Conservation (phyloP, 2,329 filamentous ascomycete species). For the Penicillium sp. region DNA sequence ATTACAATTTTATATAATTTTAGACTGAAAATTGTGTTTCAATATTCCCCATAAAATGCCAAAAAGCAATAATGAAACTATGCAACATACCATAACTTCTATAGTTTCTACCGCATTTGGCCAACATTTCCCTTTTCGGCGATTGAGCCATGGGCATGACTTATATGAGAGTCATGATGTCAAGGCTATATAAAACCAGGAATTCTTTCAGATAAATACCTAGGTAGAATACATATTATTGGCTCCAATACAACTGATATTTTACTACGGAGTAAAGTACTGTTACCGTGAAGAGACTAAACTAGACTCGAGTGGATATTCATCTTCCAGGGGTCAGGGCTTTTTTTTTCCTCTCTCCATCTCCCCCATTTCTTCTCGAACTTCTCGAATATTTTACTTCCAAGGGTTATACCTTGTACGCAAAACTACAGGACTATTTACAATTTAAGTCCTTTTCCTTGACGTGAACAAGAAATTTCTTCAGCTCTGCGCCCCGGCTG, state of each 20-base stretch:
- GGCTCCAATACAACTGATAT: neutral
- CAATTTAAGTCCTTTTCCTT: constrained; percentile 8
- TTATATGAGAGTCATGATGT: constrained; percentile 20
- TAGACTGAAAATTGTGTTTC: neutral
- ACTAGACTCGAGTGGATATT: constrained; percentile 25
- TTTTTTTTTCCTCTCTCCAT: constrained; percentile 5
- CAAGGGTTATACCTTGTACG: constrained; percentile 3
- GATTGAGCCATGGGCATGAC: neutral
- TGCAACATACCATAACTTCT: neutral
- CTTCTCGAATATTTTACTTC: neutral
- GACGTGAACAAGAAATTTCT: constrained; percentile 8
- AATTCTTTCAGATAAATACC: neutral
- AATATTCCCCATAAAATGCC: neutral
- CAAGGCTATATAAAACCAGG: constrained; percentile 3
- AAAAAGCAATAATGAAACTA: neutral
- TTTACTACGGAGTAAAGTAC: neutral
- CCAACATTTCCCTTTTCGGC: neutral
- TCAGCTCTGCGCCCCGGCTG: constrained; percentile 14
- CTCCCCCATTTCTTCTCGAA: constrained; percentile 6
- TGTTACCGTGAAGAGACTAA: constrained; percentile 20
- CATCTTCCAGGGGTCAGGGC: constrained; percentile 23
- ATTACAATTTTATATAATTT: neutral
- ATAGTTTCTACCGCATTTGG: neutral
- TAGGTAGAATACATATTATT: neutral
- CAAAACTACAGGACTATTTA: neutral